Evolutionary conservation across 2,329 filamentous ascomycete genomes (phyloP).

Genomic region (Chaetomiaceae sp.): DNA sequence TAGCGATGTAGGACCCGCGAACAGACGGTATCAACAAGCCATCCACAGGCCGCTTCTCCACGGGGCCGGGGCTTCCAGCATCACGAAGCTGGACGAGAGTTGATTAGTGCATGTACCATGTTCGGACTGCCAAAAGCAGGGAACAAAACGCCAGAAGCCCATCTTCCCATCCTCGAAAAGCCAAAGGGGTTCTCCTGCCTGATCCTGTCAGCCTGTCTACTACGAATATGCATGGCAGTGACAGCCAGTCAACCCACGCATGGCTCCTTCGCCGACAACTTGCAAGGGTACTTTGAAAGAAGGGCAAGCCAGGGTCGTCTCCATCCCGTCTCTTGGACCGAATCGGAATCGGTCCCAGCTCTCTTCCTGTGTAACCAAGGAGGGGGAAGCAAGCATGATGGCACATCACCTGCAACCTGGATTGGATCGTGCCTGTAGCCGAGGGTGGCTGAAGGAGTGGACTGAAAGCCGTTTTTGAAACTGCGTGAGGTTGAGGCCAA

Average conservation of each 20-base stretch:
- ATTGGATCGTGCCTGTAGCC: slow-evolving; percentile 1
- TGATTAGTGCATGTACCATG: too few species aligned
- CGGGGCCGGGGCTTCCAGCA: too few species aligned
- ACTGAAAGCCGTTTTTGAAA: not conserved
- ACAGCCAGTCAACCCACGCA: not conserved
- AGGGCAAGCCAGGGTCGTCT: not conserved
- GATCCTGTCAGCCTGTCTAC: too few species aligned
- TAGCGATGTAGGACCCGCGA: slow-evolving; percentile 8
- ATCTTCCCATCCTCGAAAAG: too few species aligned
- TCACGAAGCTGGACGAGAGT: too few species aligned
- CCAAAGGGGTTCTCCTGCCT: too few species aligned
- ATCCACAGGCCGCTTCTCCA: not conserved
- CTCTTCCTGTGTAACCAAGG: not conserved
- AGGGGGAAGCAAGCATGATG: not conserved
- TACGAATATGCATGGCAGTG: too few species aligned
- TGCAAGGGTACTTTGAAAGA: not conserved
- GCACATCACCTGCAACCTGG: not conserved
- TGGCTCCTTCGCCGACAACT: not conserved
- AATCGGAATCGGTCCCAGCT: slow-evolving; percentile 1
- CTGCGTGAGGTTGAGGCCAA: not conserved
- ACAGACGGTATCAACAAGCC: not conserved
- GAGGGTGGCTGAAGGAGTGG: not conserved
- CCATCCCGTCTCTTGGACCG: not conserved
- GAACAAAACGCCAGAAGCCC: too few species aligned
- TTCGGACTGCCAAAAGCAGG: too few species aligned